Conservation (phyloP, 2,329 filamentous ascomycete genomes). For the Xylaria sp. region DNA sequence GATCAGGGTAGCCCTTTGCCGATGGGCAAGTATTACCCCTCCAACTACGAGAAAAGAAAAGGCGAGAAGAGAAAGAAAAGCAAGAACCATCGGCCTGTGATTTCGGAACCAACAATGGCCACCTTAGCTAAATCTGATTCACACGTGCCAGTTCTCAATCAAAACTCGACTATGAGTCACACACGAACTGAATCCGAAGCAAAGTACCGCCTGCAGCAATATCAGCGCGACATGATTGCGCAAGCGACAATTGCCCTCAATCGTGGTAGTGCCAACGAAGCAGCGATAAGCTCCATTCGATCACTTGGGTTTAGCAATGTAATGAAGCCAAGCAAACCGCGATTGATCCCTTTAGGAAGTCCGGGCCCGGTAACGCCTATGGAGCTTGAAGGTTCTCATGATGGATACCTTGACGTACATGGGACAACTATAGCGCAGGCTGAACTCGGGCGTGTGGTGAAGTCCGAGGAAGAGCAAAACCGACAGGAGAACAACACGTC, state of each 20-base stretch:
- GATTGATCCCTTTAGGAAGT: conserved; percentile 65
- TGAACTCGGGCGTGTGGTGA: conserved; percentile 48
- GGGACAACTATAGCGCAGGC: conserved; percentile 42
- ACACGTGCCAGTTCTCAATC: conserved; percentile 48
- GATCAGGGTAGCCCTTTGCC: conserved; percentile 61
- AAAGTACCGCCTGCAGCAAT: conserved; percentile 65
- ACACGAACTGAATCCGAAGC: conserved; percentile 59
- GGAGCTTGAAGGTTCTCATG: conserved; percentile 60
- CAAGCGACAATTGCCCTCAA: conserved; percentile 63
- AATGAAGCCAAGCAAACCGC: conserved; percentile 58
- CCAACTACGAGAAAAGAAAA: conserved; percentile 65
- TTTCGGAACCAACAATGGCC: conserved; percentile 46
- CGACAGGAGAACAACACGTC: conserved; percentile 50
- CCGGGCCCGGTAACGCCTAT: conserved; percentile 72
- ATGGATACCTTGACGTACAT: conserved; percentile 54
- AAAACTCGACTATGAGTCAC: conserved; percentile 44
- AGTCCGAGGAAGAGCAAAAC: conserved; percentile 50
- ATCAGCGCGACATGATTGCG: conserved; percentile 70
- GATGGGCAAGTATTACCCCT: conserved; percentile 72
- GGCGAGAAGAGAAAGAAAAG: conserved; percentile 45
- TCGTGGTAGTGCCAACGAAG: conserved; percentile 47
- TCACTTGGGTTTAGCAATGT: conserved; percentile 55
- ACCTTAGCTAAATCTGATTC: conserved; percentile 53
- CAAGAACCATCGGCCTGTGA: conserved; percentile 40
- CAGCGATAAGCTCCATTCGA: conserved; percentile 53